Conservation (phyloP, 805 yeast species). For the fission yeast (Schizosaccharomyces pombe) region DNA sequence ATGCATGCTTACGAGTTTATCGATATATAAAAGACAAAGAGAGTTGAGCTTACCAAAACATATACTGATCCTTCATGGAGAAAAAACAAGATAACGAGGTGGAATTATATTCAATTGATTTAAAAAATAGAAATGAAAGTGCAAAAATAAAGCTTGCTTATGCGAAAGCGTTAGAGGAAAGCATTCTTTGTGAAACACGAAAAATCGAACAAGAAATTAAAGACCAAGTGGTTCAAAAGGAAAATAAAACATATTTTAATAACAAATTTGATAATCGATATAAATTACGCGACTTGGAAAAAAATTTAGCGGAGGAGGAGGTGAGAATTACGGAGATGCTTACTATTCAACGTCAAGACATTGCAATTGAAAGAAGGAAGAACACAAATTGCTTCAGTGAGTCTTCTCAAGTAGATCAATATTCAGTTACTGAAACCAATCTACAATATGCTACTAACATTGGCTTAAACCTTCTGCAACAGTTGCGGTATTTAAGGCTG, state of each 20-base stretch:
- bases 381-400: background rate
- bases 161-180: background rate
- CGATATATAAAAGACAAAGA: too few species aligned
- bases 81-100: too few species aligned
- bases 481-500: background rate
- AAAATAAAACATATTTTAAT: background rate
- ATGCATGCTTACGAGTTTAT: too few species aligned
- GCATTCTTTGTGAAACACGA: background rate
- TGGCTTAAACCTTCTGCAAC: background rate
- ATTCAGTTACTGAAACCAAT: background rate
- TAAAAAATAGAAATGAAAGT: too few species aligned
- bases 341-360: too few species aligned
- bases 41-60: too few species aligned
- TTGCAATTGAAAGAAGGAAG: background rate
- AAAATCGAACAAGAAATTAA: background rate
- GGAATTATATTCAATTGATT: too few species aligned
- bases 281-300: background rate
- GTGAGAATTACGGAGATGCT: background rate
- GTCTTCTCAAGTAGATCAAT: background rate
- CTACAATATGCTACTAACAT: background rate
- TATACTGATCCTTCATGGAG: too few species aligned
- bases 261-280: background rate
- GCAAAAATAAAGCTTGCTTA: background rate
- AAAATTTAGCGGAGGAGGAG: background rate
- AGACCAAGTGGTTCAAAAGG: background rate